Evolutionary conservation across 768 basidiomycete species (phyloP).

Genomic region (Serendipita sp.): DNA sequence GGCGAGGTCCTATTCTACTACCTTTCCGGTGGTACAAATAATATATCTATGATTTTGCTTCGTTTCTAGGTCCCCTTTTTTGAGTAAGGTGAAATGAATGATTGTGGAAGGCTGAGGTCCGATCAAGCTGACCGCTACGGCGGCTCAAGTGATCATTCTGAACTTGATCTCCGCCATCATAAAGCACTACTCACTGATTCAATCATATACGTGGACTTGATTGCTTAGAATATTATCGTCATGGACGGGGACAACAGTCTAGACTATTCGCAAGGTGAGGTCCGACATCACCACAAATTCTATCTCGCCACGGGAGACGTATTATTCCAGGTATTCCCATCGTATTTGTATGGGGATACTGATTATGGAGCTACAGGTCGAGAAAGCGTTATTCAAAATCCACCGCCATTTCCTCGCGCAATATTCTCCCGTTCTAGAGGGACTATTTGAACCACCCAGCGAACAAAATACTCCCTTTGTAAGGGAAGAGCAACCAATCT

Average conservation of each 20-base stretch:
- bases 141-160: too few species aligned
- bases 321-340: background rate
- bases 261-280: background rate
- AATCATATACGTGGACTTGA: background rate
- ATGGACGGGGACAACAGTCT: background rate
- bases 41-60: too few species aligned
- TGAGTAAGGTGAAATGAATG: too few species aligned
- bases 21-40: too few species aligned
- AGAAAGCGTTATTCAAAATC: background rate
- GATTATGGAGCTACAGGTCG: background rate
- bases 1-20: too few species aligned
- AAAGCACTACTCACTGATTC: too few species aligned
- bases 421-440: background rate
- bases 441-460: background rate
- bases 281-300: background rate
- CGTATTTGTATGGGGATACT: background rate
- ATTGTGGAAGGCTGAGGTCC: too few species aligned
- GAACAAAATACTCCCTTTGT: background rate
- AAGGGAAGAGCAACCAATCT: background rate
- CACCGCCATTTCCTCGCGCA: background rate
- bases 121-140: too few species aligned
- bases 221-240: background rate
- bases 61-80: too few species aligned
- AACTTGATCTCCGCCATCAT: too few species aligned
- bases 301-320: background rate